Evolutionary conservation across 169 alveolate genomes (phyloP).

Genomic region (Perkinsus marinus): DNA sequence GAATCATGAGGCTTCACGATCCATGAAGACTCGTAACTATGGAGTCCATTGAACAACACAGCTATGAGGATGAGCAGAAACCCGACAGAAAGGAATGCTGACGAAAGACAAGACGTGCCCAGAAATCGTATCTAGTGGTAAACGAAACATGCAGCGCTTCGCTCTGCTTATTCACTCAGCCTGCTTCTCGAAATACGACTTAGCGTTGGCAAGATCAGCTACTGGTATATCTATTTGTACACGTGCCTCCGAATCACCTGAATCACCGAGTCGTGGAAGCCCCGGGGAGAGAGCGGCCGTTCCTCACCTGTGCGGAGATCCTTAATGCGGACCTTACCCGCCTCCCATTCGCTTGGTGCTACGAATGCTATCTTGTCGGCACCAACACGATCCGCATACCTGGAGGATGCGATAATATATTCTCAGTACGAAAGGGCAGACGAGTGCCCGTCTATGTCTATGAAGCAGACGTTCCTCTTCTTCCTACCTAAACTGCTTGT

Average conservation of each 20-base stretch:
- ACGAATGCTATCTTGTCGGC: neutral
- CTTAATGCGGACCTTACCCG: neutral
- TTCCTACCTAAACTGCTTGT: neutral
- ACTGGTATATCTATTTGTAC: neutral
- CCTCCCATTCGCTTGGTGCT: neutral
- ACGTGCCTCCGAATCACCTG: neutral
- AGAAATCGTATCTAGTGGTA: neutral
- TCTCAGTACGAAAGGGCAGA: too few species aligned
- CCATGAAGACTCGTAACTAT: neutral
- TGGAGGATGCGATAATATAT: neutral
- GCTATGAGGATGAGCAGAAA: neutral
- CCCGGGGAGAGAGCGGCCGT: neutral
- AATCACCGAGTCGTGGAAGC: neutral
- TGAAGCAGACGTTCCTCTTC: neutral
- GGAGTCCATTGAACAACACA: neutral
- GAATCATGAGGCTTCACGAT: too few species aligned
- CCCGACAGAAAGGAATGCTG: neutral
- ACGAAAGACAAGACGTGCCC: neutral
- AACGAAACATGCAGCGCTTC: neutral
- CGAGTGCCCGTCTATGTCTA: too few species aligned
- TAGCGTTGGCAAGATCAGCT: neutral
- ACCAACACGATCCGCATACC: neutral
- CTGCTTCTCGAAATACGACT: neutral
- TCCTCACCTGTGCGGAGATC: neutral
- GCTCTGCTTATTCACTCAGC: neutral